phyloP scores from a whole-genome alignment of 768 basidiomycete species.

The Pulveroboletus frians region DNA sequence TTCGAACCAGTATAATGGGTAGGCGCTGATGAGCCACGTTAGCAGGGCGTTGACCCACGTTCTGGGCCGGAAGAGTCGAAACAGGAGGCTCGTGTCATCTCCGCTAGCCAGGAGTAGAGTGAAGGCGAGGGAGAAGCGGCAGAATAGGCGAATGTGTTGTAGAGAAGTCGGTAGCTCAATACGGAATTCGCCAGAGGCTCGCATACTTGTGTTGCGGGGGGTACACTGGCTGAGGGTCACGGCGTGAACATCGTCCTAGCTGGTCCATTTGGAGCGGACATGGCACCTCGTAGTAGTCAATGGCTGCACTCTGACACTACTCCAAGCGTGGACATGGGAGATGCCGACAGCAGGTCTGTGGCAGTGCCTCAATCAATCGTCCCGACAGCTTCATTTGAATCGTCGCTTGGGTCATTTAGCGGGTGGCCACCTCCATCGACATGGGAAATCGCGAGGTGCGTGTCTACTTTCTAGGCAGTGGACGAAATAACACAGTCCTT shows the following conservation, averaged over 20 bases:
- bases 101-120: slow-evolving; percentile 30
- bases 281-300: no score
- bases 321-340: no score
- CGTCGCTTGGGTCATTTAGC: no score
- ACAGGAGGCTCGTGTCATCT: slow-evolving; percentile 20
- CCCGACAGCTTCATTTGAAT: no score
- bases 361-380: no score
- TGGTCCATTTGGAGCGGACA: not conserved
- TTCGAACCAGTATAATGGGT: slow-evolving; percentile 55
- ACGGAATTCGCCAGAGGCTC: slow-evolving; percentile 62
- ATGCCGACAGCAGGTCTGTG: no score
- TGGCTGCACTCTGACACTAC: no score
- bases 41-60: slow-evolving; percentile 39
- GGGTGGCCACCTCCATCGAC: no score
- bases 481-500: no score
- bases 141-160: slow-evolving; percentile 50
- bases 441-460: no score
- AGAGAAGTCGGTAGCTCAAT: slow-evolving; percentile 55
- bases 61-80: slow-evolving; percentile 38
- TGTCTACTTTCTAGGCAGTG: no score
- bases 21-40: slow-evolving; percentile 48
- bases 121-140: slow-evolving; percentile 43
- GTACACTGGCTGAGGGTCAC: slow-evolving; percentile 52
- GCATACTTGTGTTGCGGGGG: slow-evolving; percentile 53
- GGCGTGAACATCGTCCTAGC: slow-evolving; percentile 17